A percentile compares a stretch with the other conserved stretches of the same genome.
Conservation (phyloP, 139 green algal species). For the Picochlorum sp. region DNA sequence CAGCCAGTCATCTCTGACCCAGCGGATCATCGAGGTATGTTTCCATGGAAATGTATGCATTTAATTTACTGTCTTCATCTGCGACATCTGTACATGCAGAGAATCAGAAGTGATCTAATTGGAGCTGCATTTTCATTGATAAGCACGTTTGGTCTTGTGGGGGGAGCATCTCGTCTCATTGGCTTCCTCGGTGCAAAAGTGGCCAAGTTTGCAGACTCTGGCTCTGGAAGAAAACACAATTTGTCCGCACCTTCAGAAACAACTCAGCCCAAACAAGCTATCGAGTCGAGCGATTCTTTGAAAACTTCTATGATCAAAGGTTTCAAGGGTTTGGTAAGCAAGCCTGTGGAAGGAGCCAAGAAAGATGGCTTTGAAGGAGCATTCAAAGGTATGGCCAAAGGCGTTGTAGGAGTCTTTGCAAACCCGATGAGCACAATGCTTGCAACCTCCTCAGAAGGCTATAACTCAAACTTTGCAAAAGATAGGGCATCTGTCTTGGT, state of each 20-base stretch:
- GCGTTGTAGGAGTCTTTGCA: slow-evolving; percentile 66
- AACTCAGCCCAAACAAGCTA: too few relatives aligned
- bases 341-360: slow-evolving; percentile 71
- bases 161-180: slow-evolving; percentile 35
- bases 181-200: slow-evolving; percentile 32
- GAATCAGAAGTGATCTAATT: slow-evolving; percentile 26
- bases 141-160: slow-evolving; percentile 42
- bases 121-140: slow-evolving; percentile 35
- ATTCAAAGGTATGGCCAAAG: slow-evolving; percentile 52
- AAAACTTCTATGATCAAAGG: slow-evolving; percentile 25
- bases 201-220: slow-evolving; percentile 19
- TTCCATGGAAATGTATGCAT: neutral
- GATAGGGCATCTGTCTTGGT: slow-evolving; percentile 31
- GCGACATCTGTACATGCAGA: neutral
- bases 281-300: too few relatives aligned
- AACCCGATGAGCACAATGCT: slow-evolving; percentile 70
- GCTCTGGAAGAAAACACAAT: too few relatives aligned
- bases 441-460: slow-evolving; percentile 51
- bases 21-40: slow-evolving; percentile 3
- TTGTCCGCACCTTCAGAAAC: too few relatives aligned
- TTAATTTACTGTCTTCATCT: neutral
- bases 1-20: slow-evolving; percentile 29
- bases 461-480: slow-evolving; percentile 52
- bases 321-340: slow-evolving; percentile 69
- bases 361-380: slow-evolving; percentile 49